phyloP scores from a whole-genome alignment of 306 rosid genomes.

The Leucaena leucocephala region DNA sequence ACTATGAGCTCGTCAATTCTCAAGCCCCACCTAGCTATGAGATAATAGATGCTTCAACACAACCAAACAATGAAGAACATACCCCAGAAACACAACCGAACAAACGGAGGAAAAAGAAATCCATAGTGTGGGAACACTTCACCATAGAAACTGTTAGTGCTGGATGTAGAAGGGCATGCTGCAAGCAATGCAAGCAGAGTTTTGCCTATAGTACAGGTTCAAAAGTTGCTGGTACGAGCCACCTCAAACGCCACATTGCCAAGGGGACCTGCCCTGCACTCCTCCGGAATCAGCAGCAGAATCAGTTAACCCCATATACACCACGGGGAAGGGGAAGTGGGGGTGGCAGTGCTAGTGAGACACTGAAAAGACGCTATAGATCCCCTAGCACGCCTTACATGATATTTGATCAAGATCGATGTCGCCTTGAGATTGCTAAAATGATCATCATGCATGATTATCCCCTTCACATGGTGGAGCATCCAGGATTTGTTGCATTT shows the following conservation, averaged over 20 bases:
- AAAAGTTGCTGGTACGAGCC: conserved; percentile 96
- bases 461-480: conserved; percentile 97
- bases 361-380: conserved; percentile 83
- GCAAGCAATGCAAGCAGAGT: conserved; percentile 92
- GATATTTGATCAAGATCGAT: conserved; percentile 74
- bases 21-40: conserved; percentile 13
- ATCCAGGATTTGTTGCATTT: conserved; percentile 87
- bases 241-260: conserved; percentile 93
- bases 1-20: conserved; percentile 34
- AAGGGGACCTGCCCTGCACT: conserved; percentile 88
- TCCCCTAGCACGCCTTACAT: conserved; percentile 66
- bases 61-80: conserved; percentile 50
- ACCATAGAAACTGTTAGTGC: conserved; percentile 83
- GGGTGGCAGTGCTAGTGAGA: conserved; percentile 45
- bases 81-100: conserved; percentile 74
- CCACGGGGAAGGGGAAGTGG: conserved; percentile 58
- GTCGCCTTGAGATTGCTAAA: conserved; percentile 91
- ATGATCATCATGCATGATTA: conserved; percentile 98
- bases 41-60: conserved; percentile 43
- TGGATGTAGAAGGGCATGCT: conserved; percentile 94
- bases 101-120: conserved; percentile 93
- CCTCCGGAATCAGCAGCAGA: conserved; percentile 73
- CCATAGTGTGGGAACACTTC: conserved; percentile 97
- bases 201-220: conserved; percentile 97
- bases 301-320: conserved; percentile 63